phyloP scores from a whole-genome alignment of 768 basidiomycete species.

The Pholiota microspora region DNA sequence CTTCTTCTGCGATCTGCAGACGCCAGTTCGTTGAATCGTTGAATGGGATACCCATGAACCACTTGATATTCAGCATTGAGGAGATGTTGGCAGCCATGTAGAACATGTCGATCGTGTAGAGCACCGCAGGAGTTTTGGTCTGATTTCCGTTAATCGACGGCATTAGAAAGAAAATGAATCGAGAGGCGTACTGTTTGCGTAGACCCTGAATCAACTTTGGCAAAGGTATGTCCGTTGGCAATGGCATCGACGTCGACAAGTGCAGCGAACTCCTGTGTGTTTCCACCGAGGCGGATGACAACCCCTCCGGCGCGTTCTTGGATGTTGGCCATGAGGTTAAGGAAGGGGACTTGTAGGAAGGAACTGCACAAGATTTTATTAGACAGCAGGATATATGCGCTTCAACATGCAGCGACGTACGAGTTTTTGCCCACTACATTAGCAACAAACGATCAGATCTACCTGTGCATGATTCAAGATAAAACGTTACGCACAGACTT shows the following conservation, averaged over 20 bases:
- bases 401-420: slow-evolving; percentile 24
- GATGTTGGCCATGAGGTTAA: slow-evolving; percentile 74
- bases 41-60: slow-evolving; percentile 66
- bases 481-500: slow-evolving; percentile 41
- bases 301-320: slow-evolving; percentile 59
- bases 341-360: slow-evolving; percentile 56
- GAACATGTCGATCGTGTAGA: slow-evolving; percentile 61
- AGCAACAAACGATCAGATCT: not conserved
- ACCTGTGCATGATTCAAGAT: not conserved
- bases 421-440: slow-evolving; percentile 46
- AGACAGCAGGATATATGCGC: not conserved
- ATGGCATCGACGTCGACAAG: slow-evolving; percentile 42
- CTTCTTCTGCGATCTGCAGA: slow-evolving; percentile 52
- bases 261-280: slow-evolving; percentile 68
- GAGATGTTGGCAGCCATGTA: slow-evolving; percentile 61
- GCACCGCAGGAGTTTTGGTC: slow-evolving; percentile 63
- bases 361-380: slow-evolving; percentile 26
- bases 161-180: not conserved
- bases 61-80: slow-evolving; percentile 51
- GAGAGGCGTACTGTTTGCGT: slow-evolving; percentile 5
- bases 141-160: too few species aligned
- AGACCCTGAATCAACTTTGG: slow-evolving; percentile 5
- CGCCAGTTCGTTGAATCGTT: slow-evolving; percentile 58
- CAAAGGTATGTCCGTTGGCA: slow-evolving; percentile 30
- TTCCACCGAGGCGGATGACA: slow-evolving; percentile 70